phyloP scores from a whole-genome alignment of 108 stramenopile species.

The Cyclotella kingstonii region DNA sequence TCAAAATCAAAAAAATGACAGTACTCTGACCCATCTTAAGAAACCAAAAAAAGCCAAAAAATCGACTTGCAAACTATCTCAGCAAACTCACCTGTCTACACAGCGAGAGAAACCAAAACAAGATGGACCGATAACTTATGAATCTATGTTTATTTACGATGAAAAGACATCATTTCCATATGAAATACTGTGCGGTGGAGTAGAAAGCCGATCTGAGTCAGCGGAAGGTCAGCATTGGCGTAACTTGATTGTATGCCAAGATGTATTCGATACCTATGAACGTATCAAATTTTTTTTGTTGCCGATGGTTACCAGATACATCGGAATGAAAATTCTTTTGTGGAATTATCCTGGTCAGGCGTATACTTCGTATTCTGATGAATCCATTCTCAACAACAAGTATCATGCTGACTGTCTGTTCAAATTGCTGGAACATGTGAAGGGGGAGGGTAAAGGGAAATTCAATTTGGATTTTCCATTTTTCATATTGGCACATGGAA shows the following conservation, averaged over 20 bases:
- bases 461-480: conserved; percentile 63
- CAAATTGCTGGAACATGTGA: conserved; percentile 67
- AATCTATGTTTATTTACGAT: conserved; percentile 43
- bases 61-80: neutral
- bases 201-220: no score
- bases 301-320: conserved; percentile 64
- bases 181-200: conserved; percentile 30
- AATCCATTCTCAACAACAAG: conserved; percentile 78
- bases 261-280: conserved; percentile 85
- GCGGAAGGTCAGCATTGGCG: conserved; percentile 41
- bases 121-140: conserved; percentile 30
- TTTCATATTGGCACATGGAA: conserved; percentile 76
- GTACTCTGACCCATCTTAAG: no score
- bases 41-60: conserved; percentile 10
- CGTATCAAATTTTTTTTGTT: conserved; percentile 73
- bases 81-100: neutral
- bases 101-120: conserved; percentile 22
- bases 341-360: conserved; percentile 93
- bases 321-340: conserved; percentile 73
- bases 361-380: conserved; percentile 75
- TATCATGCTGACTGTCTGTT: conserved; percentile 71
- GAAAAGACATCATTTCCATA: conserved; percentile 46
- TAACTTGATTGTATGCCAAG: conserved; percentile 83
- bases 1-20: no score
- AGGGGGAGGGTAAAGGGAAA: conserved; percentile 40